A percentile compares a stretch with the other conserved stretches of the same genome.
Conservation (phyloP, 2,329 filamentous ascomycete species). For the Fusarium buharicum region DNA sequence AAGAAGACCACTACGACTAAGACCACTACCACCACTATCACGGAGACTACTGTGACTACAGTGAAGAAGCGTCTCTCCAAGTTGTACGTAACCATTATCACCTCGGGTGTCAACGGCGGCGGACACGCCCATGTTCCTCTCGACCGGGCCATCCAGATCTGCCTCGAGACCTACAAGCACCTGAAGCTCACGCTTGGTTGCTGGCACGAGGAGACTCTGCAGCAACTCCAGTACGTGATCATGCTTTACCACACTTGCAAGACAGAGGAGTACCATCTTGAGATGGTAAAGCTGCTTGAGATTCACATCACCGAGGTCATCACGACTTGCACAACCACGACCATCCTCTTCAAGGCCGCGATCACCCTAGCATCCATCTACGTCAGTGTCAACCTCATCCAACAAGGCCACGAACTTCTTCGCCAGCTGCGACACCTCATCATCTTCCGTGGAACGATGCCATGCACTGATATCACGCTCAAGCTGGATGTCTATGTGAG, state of each 20-base stretch:
- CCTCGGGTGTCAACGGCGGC: conserved; percentile 49
- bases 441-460: conserved; percentile 52
- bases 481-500: conserved; percentile 51
- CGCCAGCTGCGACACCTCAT: conserved; percentile 62
- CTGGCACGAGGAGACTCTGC: conserved; percentile 58
- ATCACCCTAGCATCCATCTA: conserved; percentile 59
- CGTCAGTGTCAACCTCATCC: conserved; percentile 52
- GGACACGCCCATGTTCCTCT: conserved; percentile 49
- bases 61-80: conserved; percentile 62
- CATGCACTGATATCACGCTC: conserved; percentile 53
- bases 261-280: conserved; percentile 52
- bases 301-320: conserved; percentile 55
- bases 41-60: conserved; percentile 44
- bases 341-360: conserved; percentile 61
- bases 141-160: conserved; percentile 49
- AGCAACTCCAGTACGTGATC: conserved; percentile 56
- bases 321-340: conserved; percentile 50
- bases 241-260: conserved; percentile 54
- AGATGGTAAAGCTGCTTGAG: conserved; percentile 54
- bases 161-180: conserved; percentile 56
- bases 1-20: conserved; percentile 51
- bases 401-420: conserved; percentile 56
- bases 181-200: conserved; percentile 57
- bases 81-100: conserved; percentile 55
- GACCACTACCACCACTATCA: conserved; percentile 45